Conservation (phyloP, 1,284 basidiomycete genomes). For the Apiotrichum porosum region DNA sequence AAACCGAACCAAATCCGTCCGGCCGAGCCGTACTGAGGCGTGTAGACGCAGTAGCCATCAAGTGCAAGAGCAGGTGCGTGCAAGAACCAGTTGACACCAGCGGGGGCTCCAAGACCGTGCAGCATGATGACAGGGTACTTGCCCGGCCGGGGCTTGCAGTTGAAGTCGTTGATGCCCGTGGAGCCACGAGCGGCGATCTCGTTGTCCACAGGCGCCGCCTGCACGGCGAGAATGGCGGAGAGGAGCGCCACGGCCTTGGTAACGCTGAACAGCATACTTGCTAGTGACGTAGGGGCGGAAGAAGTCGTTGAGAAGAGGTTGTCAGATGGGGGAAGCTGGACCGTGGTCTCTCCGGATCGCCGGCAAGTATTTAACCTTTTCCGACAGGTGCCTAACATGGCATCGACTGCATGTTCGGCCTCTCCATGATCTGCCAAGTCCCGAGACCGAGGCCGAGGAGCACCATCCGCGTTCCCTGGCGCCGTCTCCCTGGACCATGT, state of each 20-base stretch:
- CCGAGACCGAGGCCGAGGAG: too few relatives aligned
- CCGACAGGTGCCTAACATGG: too few relatives aligned
- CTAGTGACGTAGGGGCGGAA: neutral
- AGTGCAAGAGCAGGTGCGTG: neutral
- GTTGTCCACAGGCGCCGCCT: neutral
- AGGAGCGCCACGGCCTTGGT: neutral
- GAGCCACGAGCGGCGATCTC: neutral
- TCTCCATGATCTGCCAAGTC: too few relatives aligned
- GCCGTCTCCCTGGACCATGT: too few relatives aligned
- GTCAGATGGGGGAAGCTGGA: too few relatives aligned
- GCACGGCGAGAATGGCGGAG: neutral
- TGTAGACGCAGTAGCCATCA: conserved; percentile 11
- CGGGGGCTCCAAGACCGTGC: conserved; percentile 7
- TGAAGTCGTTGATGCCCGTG: conserved; percentile 7
- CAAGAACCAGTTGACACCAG: conserved; percentile 5
- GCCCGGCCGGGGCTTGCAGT: conserved; percentile 3
- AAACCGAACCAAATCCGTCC: conserved; percentile 4
- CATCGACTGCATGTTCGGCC: too few relatives aligned
- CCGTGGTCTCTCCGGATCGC: too few relatives aligned
- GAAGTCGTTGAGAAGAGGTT: too few relatives aligned
- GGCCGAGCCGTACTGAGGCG: conserved; percentile 7
- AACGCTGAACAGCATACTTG: conserved; percentile 1
- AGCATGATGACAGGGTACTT: conserved; percentile 8
- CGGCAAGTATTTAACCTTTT: too few relatives aligned
- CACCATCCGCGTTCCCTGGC: too few relatives aligned